A percentile compares a stretch with the other conserved stretches of the same genome.
These are phyloP conservation scores for Silene vulgaris DNA, from an alignment of 179 eudicot species.

Conservation along the genomic window DNA sequence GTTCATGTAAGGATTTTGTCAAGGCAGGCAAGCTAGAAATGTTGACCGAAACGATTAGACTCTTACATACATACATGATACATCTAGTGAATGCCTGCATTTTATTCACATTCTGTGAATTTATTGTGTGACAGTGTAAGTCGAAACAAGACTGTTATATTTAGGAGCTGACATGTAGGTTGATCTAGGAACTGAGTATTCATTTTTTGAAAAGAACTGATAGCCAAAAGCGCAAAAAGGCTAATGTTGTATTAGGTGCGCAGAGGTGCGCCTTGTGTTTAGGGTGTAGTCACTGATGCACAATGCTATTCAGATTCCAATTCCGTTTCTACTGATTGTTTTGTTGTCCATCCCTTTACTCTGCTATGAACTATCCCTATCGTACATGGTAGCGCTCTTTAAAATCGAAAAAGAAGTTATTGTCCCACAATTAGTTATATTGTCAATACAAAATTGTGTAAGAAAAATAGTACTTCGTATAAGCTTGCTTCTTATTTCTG, in stretches of 20 bases:
- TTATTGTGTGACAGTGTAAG: neutral
- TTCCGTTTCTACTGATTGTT: neutral
- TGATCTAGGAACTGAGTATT: neutral
- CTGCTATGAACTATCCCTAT: neutral
- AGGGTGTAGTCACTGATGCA: neutral
- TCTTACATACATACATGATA: neutral
- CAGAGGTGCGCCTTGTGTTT: neutral
- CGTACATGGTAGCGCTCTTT: neutral
- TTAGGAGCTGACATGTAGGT: neutral
- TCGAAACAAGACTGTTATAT: neutral
- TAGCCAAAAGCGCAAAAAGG: neutral
- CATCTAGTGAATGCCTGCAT: too few species aligned
- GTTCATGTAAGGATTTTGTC: neutral
- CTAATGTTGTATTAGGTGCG: neutral
- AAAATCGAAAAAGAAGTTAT: too few species aligned
- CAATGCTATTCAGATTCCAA: neutral
- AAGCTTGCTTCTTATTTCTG: neutral
- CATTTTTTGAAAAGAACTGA: neutral
- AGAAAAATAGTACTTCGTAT: neutral
- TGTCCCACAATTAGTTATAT: too few species aligned
- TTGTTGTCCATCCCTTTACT: neutral
- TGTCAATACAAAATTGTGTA: too few species aligned
- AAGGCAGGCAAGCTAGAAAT: too few species aligned
- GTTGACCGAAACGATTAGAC: neutral
- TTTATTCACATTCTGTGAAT: neutral